Conservation (phyloP, 139 green algal genomes). For the Tetradesmus obliquus region DNA sequence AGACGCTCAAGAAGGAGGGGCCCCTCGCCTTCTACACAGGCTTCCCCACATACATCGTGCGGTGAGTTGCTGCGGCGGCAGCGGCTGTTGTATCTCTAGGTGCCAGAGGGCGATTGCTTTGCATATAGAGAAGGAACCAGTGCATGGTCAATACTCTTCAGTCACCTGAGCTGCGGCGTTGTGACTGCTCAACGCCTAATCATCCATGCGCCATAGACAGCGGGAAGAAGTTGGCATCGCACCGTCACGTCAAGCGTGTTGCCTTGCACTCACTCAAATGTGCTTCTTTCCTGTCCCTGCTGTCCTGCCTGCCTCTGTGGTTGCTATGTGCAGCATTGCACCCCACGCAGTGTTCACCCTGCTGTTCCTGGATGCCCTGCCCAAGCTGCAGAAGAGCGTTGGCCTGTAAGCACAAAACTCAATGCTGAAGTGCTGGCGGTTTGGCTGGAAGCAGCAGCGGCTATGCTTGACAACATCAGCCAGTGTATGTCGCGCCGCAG, state of each 20-base stretch:
- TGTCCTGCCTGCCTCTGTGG: not conserved
- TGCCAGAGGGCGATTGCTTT: not conserved
- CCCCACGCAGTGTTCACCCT: slow-evolving; percentile 95
- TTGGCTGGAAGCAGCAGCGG: not conserved
- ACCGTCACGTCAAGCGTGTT: too few species aligned
- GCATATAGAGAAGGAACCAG: too few species aligned
- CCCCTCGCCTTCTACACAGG: slow-evolving; percentile 98
- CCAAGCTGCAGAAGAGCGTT: slow-evolving; percentile 81
- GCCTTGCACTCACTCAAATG: not conserved
- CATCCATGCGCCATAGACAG: too few species aligned
- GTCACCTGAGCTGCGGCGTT: too few species aligned
- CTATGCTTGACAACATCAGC: not conserved
- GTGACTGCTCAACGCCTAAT: too few species aligned
- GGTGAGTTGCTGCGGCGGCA: slow-evolving; percentile 45
- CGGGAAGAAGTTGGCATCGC: too few species aligned
- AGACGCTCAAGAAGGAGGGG: slow-evolving; percentile 82
- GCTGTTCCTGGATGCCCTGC: slow-evolving; percentile 85
- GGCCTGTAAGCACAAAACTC: slow-evolving; percentile 74
- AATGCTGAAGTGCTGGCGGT: not conserved
- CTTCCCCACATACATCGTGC: slow-evolving; percentile 94
- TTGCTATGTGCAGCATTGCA: slow-evolving; percentile 77
- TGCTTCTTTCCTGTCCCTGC: too few species aligned
- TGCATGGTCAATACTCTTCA: too few species aligned
- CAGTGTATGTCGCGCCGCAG: not conserved
- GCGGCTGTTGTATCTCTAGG: not conserved